Percentiles rank a stretch among this genome's conserved stretches.
Evolutionary conservation across 139 green algal species (phyloP).

Genomic region (Coccomyxa sp.): DNA sequence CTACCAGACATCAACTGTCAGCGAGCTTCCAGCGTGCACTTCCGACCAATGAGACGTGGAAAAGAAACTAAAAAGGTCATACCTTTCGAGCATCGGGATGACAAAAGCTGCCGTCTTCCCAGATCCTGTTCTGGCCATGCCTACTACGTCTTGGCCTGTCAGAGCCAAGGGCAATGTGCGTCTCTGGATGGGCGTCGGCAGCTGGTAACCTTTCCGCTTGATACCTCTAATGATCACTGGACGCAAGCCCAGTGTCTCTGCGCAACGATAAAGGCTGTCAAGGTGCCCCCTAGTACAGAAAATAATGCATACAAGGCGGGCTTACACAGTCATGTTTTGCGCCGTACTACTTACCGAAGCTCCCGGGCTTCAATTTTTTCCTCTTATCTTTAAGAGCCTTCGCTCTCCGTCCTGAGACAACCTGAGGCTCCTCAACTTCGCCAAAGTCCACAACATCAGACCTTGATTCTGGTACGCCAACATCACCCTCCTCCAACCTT

Average conservation of each 20-base stretch:
- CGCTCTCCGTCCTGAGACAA: slow-evolving; percentile 30
- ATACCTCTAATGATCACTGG: slow-evolving; percentile 69
- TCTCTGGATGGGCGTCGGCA: slow-evolving; percentile 96
- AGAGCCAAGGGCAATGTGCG: slow-evolving; percentile 83
- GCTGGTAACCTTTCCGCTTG: slow-evolving; percentile 85
- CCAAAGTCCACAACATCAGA: slow-evolving; percentile 26
- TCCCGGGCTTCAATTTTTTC: slow-evolving; percentile 58
- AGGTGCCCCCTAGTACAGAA: too few species aligned
- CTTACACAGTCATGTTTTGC: too few species aligned
- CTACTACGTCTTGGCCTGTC: slow-evolving; percentile 77
- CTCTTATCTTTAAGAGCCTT: slow-evolving; percentile 39
- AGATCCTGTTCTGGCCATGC: slow-evolving; percentile 91
- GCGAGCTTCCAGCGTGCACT: background rate
- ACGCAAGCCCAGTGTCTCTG: slow-evolving; percentile 84
- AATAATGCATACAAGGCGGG: too few species aligned
- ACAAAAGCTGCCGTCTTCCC: slow-evolving; percentile 97
- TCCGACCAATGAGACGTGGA: background rate
- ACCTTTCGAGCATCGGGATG: slow-evolving; percentile 84
- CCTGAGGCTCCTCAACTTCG: slow-evolving; percentile 22
- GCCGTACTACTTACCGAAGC: slow-evolving; percentile 44
- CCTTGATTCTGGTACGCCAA: too few species aligned
- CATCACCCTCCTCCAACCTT: too few species aligned
- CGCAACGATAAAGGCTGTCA: background rate
- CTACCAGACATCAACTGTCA: slow-evolving; percentile 17
- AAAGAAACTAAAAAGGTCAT: background rate